Evolutionary conservation across 1,284 basidiomycete species (phyloP).

Genomic region (Puccinia horiana): DNA sequence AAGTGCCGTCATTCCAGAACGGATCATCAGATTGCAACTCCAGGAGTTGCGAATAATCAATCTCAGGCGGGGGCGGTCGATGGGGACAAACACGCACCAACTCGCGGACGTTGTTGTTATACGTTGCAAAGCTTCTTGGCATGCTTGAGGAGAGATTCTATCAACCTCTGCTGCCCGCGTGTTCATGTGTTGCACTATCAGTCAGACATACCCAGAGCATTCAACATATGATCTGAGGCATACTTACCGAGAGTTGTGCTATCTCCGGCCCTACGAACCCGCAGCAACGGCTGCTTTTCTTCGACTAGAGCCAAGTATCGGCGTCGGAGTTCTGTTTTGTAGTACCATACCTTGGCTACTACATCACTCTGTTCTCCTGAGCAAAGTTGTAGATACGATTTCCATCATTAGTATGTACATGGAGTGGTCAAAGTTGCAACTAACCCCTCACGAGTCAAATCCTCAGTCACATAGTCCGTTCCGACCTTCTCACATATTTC

Average conservation of each 20-base stretch:
- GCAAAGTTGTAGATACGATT: background rate
- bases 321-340: background rate
- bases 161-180: background rate
- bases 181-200: no score
- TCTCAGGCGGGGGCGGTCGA: background rate
- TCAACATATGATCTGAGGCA: background rate
- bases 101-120: background rate
- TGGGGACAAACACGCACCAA: background rate
- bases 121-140: background rate
- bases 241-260: no score
- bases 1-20: slow-evolving; percentile 6
- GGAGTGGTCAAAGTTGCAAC: background rate
- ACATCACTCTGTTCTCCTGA: background rate
- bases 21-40: background rate
- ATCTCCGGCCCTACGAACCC: no score
- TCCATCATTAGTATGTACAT: background rate
- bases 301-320: background rate
- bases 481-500: background rate
- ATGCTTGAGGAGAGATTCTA: background rate
- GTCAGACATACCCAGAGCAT: background rate
- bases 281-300: background rate
- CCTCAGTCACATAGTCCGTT: background rate
- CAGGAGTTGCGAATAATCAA: background rate
- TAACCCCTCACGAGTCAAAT: background rate
- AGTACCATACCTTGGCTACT: background rate